Conservation (phyloP, 208 protist genomes). For the Acanthamoeba triangularis region DNA sequence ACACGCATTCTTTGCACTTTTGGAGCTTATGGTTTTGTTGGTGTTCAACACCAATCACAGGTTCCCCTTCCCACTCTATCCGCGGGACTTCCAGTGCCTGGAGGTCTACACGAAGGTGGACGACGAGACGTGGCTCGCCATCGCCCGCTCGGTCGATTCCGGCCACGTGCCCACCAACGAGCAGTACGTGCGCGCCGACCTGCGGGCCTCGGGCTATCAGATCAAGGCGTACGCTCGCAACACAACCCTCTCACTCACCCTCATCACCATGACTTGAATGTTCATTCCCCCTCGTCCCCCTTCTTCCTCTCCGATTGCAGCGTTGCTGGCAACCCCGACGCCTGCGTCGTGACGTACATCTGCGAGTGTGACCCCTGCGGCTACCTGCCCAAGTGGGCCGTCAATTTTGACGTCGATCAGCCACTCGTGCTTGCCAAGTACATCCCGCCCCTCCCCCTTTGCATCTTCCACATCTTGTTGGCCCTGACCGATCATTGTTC, state of each 20-base stretch:
- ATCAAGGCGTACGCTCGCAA: conserved; percentile 42
- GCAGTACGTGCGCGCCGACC: conserved; percentile 12
- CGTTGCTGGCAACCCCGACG: not conserved
- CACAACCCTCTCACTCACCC: not conserved
- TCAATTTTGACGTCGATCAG: conserved; percentile 63
- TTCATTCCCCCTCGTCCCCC: too few species aligned
- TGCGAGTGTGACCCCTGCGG: conserved; percentile 53
- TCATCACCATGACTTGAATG: not conserved
- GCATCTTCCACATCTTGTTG: too few species aligned
- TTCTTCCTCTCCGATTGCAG: not conserved
- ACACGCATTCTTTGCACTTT: not conserved
- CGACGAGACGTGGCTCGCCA: conserved; percentile 26
- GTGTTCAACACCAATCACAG: not conserved
- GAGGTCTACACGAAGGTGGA: conserved; percentile 45
- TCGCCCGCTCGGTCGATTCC: conserved; percentile 47
- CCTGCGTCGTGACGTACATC: conserved; percentile 29
- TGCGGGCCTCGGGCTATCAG: conserved; percentile 49
- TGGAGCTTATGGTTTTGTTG: not conserved
- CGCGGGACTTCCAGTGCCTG: conserved; percentile 23
- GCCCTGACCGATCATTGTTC: too few species aligned
- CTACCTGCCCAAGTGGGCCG: conserved; percentile 62
- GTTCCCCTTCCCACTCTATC: conserved; percentile 61
- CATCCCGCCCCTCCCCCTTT: too few species aligned
- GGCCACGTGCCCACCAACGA: conserved; percentile 13
- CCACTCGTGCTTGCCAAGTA: conserved; percentile 59